Conservation (phyloP, 257 asterid species). For the Parsonsia alboflavescens region DNA sequence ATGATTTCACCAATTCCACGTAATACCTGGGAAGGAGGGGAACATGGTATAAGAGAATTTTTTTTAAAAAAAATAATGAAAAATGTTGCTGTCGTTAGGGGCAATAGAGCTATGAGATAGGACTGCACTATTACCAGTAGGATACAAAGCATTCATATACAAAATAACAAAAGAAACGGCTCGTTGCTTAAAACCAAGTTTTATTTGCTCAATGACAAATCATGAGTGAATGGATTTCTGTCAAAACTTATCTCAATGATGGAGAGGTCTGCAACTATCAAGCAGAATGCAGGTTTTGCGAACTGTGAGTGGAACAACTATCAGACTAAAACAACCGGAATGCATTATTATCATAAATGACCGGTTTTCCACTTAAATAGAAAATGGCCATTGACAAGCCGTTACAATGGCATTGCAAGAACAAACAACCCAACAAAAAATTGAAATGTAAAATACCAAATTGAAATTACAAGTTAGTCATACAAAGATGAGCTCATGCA, state of each 20-base stretch:
- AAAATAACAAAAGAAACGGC: background rate
- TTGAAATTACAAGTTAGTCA: no score
- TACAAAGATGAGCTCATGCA: background rate
- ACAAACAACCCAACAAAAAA: background rate
- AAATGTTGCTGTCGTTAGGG: background rate
- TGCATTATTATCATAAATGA: background rate
- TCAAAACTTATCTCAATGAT: background rate
- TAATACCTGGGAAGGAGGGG: constrained; percentile 55
- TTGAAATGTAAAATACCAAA: no score
- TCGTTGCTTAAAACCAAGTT: background rate
- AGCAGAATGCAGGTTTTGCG: background rate
- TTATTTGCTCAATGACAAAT: background rate
- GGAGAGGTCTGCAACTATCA: background rate
- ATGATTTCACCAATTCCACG: constrained; percentile 84
- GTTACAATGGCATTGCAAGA: background rate
- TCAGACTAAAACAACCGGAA: background rate
- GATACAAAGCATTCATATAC: background rate
- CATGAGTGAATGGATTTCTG: background rate
- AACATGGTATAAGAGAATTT: background rate
- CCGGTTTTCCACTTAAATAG: background rate
- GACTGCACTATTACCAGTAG: background rate
- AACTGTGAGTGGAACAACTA: background rate
- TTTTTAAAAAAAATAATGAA: background rate
- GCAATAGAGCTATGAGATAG: background rate
- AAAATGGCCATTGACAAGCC: background rate